phyloP scores from a whole-genome alignment of 345 rosid genomes.

The Eucalyptus sideroxylon region DNA sequence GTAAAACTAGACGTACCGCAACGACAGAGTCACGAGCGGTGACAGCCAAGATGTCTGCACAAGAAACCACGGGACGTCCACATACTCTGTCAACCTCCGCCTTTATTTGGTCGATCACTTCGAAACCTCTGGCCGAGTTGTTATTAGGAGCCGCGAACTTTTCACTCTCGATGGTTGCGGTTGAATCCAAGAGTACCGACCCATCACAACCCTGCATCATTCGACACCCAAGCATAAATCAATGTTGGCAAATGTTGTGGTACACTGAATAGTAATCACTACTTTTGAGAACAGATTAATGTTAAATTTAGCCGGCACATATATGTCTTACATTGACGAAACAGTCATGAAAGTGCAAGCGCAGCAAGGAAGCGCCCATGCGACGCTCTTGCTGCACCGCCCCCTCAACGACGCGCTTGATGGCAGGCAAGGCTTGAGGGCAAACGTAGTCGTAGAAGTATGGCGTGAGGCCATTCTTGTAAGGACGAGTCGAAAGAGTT shows the following conservation, averaged over 20 bases:
- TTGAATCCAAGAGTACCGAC: conserved; percentile 42
- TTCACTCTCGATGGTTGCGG: conserved; percentile 37
- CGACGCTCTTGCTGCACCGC: conserved; percentile 27
- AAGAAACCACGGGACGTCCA: conserved; percentile 36
- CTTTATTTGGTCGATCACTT: conserved; percentile 50
- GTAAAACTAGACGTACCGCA: conserved; percentile 9
- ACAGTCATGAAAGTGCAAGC: conserved; percentile 56
- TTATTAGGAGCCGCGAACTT: conserved; percentile 23
- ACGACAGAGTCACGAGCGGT: conserved; percentile 48
- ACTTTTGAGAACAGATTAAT: background rate
- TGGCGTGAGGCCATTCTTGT: conserved; percentile 15
- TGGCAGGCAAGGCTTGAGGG: conserved; percentile 30
- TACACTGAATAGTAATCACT: background rate
- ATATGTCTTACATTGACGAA: conserved; percentile 27
- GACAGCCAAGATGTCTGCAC: conserved; percentile 50
- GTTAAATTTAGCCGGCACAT: background rate
- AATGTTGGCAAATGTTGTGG: background rate
- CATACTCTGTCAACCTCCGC: conserved; percentile 35
- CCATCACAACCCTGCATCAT: conserved; percentile 60
- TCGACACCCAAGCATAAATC: background rate
- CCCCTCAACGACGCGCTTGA: conserved; percentile 9
- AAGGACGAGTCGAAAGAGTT: background rate
- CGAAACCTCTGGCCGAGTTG: conserved; percentile 42
- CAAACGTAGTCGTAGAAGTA: conserved; percentile 33
- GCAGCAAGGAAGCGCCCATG: conserved; percentile 44